Evolutionary conservation across 352 stramenopile species (phyloP), one percentile per base, ranked within the genome.

Genomic region (Pythium inflatum): DNA sequence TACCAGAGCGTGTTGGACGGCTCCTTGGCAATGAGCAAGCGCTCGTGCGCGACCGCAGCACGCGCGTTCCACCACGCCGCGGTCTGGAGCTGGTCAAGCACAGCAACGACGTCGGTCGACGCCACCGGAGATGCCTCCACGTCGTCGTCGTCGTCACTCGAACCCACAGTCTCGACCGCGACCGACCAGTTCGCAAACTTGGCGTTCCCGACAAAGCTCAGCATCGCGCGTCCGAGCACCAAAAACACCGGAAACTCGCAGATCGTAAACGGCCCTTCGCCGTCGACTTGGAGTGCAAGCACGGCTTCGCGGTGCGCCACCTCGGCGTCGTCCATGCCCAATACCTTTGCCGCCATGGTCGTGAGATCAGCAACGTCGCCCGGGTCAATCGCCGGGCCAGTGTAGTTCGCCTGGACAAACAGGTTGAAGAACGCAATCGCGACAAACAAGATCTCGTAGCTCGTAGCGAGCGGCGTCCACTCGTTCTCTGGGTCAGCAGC

Each of bases 361-460:
- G 83, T 73, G 50, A 92, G 73, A 67, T 91, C 83, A 33, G 65
- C 53, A 13, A 94, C 62, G 30, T 71, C 61, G 49, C 73, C 67
- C 20, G 76, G 74, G 40, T 92, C 83, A 46, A 94, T 82, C 16
- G 87, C 85, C 9, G 87, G 87, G 22, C 87, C 85, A 3, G 87
- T 93, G 74, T 94, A 94, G 61, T 94, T 93, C 22, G 85, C 79
- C 49, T 94, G 85, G 41, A 93, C 85, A 59, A 91, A 94, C 68
- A 93, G 79, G 59, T 89, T 81, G 56, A 94, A 81, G 61, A 91
- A 83, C 14, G 85, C 81, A 1, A 90, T 58, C 14, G 77, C 87
- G 16, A 83, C 49, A 55, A 89, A 88, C 12, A 93, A 50, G 13
- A 93, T 66, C 51, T 90, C 73, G 51, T 92, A 92, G 16, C 62